Evolutionary conservation across 2,329 filamentous ascomycete species (phyloP).

Genomic region (Neofusicoccum cordaticola): DNA sequence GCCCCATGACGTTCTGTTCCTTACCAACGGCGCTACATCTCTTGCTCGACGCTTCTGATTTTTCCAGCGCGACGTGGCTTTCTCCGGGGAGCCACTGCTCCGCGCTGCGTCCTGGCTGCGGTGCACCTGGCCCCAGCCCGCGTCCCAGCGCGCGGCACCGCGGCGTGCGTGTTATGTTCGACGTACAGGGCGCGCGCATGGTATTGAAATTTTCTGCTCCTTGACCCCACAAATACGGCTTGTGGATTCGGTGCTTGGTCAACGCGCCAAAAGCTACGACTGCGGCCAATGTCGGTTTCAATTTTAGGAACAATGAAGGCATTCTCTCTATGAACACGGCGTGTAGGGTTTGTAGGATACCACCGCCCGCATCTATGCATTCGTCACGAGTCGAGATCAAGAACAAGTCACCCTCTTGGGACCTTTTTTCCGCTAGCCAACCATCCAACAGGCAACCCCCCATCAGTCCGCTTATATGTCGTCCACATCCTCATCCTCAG

Average conservation of each 20-base stretch:
- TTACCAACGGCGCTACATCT: constrained; percentile 65
- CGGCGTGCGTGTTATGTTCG: background rate
- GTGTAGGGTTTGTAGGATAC: background rate
- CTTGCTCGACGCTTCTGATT: background rate
- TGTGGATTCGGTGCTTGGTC: too few species aligned
- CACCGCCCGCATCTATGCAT: constrained; percentile 42
- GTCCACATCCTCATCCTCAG: constrained; percentile 6
- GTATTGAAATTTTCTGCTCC: too few species aligned
- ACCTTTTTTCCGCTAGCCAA: constrained; percentile 35
- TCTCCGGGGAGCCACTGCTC: too few species aligned
- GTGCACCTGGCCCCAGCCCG: background rate
- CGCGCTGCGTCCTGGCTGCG: too few species aligned
- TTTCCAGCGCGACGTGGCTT: too few species aligned
- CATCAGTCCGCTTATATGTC: background rate
- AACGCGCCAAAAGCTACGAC: too few species aligned
- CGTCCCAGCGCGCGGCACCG: background rate
- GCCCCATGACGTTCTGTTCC: constrained; percentile 60
- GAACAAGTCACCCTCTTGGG: background rate
- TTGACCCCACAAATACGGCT: too few species aligned
- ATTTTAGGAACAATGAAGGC: background rate
- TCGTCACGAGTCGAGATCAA: background rate
- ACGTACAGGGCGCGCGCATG: background rate
- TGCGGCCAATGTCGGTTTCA: background rate
- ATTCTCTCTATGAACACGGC: constrained; percentile 1
- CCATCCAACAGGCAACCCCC: background rate